A percentile compares a stretch with the other conserved stretches of the same genome.
These are phyloP conservation scores for Ogataea pignaliae DNA, from an alignment of 805 yeast species.

Conservation along the genomic window DNA sequence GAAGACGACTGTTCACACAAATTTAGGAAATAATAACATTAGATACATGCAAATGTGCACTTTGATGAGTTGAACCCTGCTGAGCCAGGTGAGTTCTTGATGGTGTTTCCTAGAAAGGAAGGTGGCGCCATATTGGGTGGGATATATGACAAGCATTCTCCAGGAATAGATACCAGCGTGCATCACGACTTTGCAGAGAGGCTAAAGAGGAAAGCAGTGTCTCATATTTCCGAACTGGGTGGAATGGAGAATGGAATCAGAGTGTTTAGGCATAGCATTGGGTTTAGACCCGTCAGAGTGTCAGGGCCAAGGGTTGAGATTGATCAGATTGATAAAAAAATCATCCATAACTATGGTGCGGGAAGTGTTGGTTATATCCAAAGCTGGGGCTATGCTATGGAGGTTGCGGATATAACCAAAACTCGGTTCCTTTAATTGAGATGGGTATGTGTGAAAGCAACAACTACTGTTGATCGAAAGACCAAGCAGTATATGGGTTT, in stretches of 20 bases:
- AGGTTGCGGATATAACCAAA: slow-evolving; percentile 28
- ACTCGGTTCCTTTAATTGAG: background rate
- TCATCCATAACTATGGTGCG: slow-evolving; percentile 64
- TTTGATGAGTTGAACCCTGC: slow-evolving; percentile 27
- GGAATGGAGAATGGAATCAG: slow-evolving; percentile 31
- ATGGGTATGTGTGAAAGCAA: too few species aligned
- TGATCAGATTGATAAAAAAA: slow-evolving; percentile 19
- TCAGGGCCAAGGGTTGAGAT: slow-evolving; percentile 49
- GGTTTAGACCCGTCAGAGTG: slow-evolving; percentile 61
- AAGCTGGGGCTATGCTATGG: slow-evolving; percentile 53
- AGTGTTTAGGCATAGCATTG: slow-evolving; percentile 52
- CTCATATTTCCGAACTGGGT: slow-evolving; percentile 51
- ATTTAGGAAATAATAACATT: too few species aligned
- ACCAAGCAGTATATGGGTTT: too few species aligned
- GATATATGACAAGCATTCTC: slow-evolving; percentile 23
- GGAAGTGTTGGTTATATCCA: slow-evolving; percentile 25
- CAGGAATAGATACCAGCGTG: slow-evolving; percentile 26
- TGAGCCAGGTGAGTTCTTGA: slow-evolving; percentile 44
- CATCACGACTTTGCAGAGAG: slow-evolving; percentile 46
- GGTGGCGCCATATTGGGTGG: slow-evolving; percentile 69
- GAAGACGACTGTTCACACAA: too few species aligned
- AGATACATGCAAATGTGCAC: too few species aligned
- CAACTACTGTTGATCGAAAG: too few species aligned
- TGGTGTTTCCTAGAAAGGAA: slow-evolving; percentile 62
- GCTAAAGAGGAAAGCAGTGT: slow-evolving; percentile 38